These are phyloP conservation scores for Leersia perrieri DNA, from an alignment of 176 grass and related monocot genomes.

Conservation along the genomic window DNA sequence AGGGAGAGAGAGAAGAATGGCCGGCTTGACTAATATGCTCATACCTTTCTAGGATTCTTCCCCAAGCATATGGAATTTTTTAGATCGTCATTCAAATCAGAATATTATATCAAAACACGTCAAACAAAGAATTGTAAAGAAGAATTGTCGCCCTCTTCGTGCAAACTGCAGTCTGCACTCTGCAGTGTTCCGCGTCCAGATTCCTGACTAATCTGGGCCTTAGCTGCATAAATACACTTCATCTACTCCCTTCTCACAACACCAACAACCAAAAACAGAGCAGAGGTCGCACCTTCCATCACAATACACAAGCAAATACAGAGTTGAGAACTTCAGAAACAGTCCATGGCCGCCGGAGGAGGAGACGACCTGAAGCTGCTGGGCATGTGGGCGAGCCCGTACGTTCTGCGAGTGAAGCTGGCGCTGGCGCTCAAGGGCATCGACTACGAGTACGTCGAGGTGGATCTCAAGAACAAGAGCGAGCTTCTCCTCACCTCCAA, in stretches of 20 bases:
- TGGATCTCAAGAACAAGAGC: conserved; percentile 45
- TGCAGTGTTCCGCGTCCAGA: no score
- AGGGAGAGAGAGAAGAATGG: no score
- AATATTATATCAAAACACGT: no score
- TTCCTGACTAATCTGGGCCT: neutral
- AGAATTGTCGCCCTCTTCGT: no score
- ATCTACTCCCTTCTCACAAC: neutral
- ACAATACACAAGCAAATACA: no score
- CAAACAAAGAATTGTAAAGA: no score
- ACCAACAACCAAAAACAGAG: neutral
- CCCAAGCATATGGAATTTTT: neutral
- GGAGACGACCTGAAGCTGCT: conserved; percentile 46
- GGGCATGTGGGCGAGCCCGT: conserved; percentile 32
- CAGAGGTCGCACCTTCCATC: neutral
- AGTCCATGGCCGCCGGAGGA: conserved; percentile 33
- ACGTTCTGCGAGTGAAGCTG: conserved; percentile 16
- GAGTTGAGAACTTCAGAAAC: neutral
- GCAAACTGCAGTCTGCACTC: no score
- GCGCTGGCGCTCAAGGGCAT: conserved; percentile 60
- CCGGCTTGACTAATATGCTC: neutral
- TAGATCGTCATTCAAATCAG: neutral
- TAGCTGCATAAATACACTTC: neutral
- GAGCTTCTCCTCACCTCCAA: conserved; percentile 49
- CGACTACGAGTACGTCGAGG: conserved; percentile 40
- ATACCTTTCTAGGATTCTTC: neutral